These are phyloP conservation scores for Synchytrium microbalum DNA, from an alignment of 371 early-diverging fungal genomes.

Conservation along the genomic window DNA sequence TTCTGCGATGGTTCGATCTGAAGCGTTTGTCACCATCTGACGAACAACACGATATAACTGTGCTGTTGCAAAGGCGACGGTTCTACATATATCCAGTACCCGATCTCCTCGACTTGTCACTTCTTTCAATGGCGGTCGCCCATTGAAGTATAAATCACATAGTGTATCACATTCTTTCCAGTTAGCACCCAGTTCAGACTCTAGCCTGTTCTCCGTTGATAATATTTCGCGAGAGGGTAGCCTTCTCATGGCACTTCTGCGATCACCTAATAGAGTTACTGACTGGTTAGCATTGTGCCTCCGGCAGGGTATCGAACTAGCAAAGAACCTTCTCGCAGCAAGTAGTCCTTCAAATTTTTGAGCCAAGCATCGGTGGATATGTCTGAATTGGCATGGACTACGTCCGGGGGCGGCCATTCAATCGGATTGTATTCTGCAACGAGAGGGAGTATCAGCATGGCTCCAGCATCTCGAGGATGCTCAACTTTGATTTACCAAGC, in stretches of 20 bases:
- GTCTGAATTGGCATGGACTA: constrained; percentile 15
- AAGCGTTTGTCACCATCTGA: constrained; percentile 3
- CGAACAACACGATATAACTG: background rate
- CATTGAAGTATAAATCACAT: background rate
- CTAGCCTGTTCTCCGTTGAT: background rate
- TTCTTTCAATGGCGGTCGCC: background rate
- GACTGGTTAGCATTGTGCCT: too few relatives aligned
- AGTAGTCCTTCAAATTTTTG: constrained; percentile 16
- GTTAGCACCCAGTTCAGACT: constrained; percentile 3
- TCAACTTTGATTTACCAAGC: constrained; percentile 17
- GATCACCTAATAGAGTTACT: background rate
- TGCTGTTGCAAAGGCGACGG: constrained; percentile 1
- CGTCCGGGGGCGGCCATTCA: constrained; percentile 28
- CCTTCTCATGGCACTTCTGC: background rate
- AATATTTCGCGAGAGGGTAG: constrained; percentile 1
- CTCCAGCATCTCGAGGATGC: too few relatives aligned
- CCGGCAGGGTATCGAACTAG: background rate
- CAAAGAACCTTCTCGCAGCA: constrained; percentile 13
- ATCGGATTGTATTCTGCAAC: constrained; percentile 25
- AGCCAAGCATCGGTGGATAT: constrained; percentile 18
- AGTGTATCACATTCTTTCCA: constrained; percentile 5
- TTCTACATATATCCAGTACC: constrained; percentile 3
- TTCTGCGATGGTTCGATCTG: background rate
- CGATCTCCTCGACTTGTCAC: background rate
- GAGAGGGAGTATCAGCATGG: background rate